phyloP scores from a whole-genome alignment of 1,139 yeast species.

The Pichia sp. region DNA sequence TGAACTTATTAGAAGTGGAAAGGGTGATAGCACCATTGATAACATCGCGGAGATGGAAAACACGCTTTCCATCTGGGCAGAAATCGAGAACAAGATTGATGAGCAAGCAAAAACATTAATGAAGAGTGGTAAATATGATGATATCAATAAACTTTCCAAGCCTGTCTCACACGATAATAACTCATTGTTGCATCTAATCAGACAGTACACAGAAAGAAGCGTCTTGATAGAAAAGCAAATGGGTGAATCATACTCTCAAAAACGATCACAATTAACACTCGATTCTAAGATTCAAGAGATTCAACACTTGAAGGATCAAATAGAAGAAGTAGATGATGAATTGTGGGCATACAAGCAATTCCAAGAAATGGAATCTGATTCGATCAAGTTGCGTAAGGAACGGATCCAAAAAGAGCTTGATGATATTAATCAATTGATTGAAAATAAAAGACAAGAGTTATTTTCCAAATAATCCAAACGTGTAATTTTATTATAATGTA shows the following conservation, averaged over 20 bases:
- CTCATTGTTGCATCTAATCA: slow-evolving; percentile 6
- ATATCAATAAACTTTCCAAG: not conserved
- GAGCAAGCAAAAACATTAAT: not conserved
- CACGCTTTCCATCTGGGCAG: slow-evolving; percentile 2
- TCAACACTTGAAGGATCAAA: not conserved
- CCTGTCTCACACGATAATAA: not conserved
- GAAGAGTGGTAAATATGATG: slow-evolving; percentile 3
- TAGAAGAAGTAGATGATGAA: slow-evolving; percentile 10
- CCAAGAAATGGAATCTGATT: slow-evolving; percentile 7
- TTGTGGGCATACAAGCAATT: slow-evolving; percentile 8
- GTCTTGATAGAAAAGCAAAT: slow-evolving; percentile 4
- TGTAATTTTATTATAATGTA: not conserved
- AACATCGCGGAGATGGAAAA: not conserved
- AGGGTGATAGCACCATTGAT: not conserved
- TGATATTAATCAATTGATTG: slow-evolving; percentile 12
- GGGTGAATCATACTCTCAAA: not conserved
- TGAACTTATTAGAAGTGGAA: not conserved
- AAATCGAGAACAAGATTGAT: slow-evolving; percentile 10
- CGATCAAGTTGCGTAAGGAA: slow-evolving; percentile 11
- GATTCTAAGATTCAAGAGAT: not conserved
- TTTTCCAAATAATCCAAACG: not conserved
- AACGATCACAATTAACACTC: not conserved
- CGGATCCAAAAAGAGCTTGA: slow-evolving; percentile 18
- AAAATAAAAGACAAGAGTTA: slow-evolving; percentile 4
- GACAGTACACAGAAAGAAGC: slow-evolving; percentile 5